Evolutionary conservation across 73 alveolate species (phyloP).

Genomic region (Urostyla sp.): DNA sequence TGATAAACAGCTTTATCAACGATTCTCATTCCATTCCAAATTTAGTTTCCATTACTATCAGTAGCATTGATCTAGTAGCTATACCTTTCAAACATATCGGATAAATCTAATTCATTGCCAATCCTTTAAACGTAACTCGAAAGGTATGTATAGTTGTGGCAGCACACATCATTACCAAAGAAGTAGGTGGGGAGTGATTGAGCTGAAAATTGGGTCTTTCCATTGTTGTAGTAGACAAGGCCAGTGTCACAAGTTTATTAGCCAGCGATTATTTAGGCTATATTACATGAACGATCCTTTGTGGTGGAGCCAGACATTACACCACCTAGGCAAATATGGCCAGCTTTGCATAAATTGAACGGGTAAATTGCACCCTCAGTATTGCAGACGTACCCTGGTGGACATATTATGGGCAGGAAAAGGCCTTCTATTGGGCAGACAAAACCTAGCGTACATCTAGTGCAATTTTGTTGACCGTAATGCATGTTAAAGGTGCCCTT

Average conservation of each 20-base stretch:
- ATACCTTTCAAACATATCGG: constrained; percentile 2
- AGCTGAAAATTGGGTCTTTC: neutral
- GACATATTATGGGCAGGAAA: constrained; percentile 75
- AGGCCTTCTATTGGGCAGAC: constrained; percentile 83
- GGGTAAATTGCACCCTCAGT: constrained; percentile 78
- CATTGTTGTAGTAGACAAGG: neutral
- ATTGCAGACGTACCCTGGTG: constrained; percentile 82
- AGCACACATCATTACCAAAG: constrained; percentile 37
- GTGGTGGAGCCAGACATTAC: constrained; percentile 63
- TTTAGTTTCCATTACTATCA: neutral
- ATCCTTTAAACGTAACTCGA: constrained; percentile 8
- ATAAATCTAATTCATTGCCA: neutral
- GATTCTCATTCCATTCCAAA: constrained; percentile 69
- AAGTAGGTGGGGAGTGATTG: constrained; percentile 17
- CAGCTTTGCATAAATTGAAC: constrained; percentile 72
- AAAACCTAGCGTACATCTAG: constrained; percentile 80
- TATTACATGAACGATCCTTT: constrained; percentile 62
- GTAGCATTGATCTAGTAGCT: constrained; percentile 22
- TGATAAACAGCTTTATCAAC: constrained; percentile 41
- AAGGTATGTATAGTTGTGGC: constrained; percentile 57
- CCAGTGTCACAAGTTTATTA: constrained; percentile 3
- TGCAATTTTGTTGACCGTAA: constrained; percentile 81
- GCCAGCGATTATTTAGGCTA: constrained; percentile 1
- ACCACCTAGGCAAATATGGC: constrained; percentile 80
- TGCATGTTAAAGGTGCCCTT: constrained; percentile 80